Percentiles rank a stretch among this genome's conserved stretches.
These are phyloP conservation scores for Auxenochlorella pyrenoidosa DNA, from an alignment of 139 green algal genomes.

Conservation along the genomic window DNA sequence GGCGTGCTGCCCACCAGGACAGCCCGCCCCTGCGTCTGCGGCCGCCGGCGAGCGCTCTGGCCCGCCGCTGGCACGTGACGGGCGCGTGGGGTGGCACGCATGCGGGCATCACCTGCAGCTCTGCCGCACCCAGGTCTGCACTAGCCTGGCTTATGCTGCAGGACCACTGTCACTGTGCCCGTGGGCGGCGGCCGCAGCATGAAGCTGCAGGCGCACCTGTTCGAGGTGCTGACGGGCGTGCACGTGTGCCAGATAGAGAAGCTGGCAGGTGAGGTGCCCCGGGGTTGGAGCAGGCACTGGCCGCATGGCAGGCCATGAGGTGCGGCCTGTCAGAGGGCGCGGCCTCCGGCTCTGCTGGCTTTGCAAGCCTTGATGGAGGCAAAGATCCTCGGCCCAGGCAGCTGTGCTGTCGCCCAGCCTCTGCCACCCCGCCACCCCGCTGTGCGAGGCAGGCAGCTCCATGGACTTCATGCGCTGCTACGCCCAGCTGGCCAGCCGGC, in stretches of 20 bases:
- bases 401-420: neutral
- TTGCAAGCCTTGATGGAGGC: too few species aligned
- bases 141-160: too few species aligned
- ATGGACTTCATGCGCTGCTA: conserved; percentile 33
- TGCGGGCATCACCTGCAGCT: too few species aligned
- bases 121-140: neutral
- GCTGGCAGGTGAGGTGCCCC: conserved; percentile 1
- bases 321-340: too few species aligned
- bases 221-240: conserved; percentile 43
- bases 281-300: too few species aligned
- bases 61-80: too few species aligned
- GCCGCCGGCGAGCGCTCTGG: too few species aligned
- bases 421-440: neutral
- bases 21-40: too few species aligned
- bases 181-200: conserved; percentile 14
- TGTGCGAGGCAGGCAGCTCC: neutral
- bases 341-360: neutral
- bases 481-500: conserved; percentile 12
- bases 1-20: too few species aligned
- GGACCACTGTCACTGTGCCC: neutral
- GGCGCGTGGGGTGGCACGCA: too few species aligned
- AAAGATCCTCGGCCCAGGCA: neutral
- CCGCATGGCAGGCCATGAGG: too few species aligned
- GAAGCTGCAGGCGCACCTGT: conserved; percentile 11
- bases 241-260: conserved; percentile 41